phyloP scores from a whole-genome alignment of 1,284 basidiomycete genomes.

The Naganishia albida region DNA sequence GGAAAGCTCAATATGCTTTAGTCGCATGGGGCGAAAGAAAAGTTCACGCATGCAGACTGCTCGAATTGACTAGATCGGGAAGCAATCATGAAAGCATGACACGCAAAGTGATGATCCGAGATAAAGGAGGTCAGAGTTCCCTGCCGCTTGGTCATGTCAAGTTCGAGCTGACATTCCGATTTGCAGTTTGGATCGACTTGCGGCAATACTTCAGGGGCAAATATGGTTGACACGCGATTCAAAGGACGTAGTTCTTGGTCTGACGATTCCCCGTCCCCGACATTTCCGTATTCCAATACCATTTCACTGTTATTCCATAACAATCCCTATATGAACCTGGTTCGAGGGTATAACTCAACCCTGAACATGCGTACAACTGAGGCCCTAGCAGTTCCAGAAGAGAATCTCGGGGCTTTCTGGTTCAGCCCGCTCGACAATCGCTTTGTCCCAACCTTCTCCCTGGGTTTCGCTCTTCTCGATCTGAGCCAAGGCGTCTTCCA shows the following conservation, averaged over 20 bases:
- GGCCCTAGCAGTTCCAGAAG: conserved; percentile 60
- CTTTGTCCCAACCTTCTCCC: conserved; percentile 49
- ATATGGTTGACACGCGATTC: too few species aligned
- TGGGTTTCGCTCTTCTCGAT: conserved; percentile 40
- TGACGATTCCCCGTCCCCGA: too few species aligned
- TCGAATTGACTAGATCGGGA: neutral
- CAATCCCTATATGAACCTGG: neutral
- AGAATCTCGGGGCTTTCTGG: conserved; percentile 83
- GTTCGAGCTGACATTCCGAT: neutral
- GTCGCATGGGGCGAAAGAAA: conserved; percentile 33
- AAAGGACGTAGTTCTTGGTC: too few species aligned
- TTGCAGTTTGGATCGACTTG: conserved; percentile 1
- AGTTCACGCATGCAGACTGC: conserved; percentile 2
- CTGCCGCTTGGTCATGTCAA: neutral
- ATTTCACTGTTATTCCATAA: neutral
- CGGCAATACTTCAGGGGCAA: neutral
- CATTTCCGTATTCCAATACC: too few species aligned
- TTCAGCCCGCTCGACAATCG: conserved; percentile 72
- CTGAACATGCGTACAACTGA: too few species aligned
- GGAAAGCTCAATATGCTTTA: conserved; percentile 52
- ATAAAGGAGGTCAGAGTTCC: neutral
- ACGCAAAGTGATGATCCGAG: conserved; percentile 4
- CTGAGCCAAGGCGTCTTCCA: conserved; percentile 63
- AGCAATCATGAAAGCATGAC: neutral
- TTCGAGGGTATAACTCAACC: too few species aligned